Evolutionary conservation across 768 basidiomycete genomes (phyloP).

Genomic region (Chiua virens): DNA sequence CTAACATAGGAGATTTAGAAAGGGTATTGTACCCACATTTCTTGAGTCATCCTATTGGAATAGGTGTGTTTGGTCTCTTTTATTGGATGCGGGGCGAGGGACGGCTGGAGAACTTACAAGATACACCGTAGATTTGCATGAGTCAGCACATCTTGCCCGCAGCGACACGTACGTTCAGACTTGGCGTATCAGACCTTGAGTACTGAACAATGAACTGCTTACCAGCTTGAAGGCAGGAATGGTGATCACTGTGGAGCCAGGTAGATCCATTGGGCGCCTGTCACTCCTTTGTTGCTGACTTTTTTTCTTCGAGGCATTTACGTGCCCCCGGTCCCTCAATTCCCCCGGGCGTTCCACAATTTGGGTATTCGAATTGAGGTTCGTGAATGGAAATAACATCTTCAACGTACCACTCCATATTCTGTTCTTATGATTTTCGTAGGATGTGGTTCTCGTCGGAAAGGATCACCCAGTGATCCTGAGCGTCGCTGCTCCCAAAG

Average conservation of each 20-base stretch:
- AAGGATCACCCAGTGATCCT: slow-evolving; percentile 61
- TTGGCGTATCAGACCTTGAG: background rate
- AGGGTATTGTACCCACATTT: slow-evolving; percentile 87
- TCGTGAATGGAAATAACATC: background rate
- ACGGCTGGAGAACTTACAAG: slow-evolving; percentile 7
- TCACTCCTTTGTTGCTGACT: slow-evolving; percentile 1
- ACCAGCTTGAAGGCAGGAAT: slow-evolving; percentile 75
- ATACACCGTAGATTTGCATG: slow-evolving; percentile 73
- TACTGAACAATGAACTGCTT: slow-evolving; percentile 7
- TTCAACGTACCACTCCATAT: background rate
- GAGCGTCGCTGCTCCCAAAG: slow-evolving; percentile 76
- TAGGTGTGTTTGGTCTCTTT: slow-evolving; percentile 50
- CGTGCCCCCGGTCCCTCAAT: slow-evolving; percentile 75
- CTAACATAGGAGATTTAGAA: slow-evolving; percentile 57
- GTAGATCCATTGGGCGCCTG: slow-evolving; percentile 33
- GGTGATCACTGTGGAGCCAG: slow-evolving; percentile 92
- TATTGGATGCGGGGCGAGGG: background rate
- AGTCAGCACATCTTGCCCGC: slow-evolving; percentile 65
- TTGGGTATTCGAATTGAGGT: slow-evolving; percentile 93
- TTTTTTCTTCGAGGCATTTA: slow-evolving; percentile 61
- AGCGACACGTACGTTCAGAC: slow-evolving; percentile 45
- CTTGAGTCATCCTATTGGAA: slow-evolving; percentile 88
- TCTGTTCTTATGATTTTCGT: slow-evolving; percentile 6
- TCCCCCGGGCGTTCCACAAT: slow-evolving; percentile 87
- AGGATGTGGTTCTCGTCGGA: slow-evolving; percentile 76